A percentile compares a stretch with the other conserved stretches of the same genome.
Evolutionary conservation across 139 green algal species (phyloP).

Genomic region (Closterium sp.): DNA sequence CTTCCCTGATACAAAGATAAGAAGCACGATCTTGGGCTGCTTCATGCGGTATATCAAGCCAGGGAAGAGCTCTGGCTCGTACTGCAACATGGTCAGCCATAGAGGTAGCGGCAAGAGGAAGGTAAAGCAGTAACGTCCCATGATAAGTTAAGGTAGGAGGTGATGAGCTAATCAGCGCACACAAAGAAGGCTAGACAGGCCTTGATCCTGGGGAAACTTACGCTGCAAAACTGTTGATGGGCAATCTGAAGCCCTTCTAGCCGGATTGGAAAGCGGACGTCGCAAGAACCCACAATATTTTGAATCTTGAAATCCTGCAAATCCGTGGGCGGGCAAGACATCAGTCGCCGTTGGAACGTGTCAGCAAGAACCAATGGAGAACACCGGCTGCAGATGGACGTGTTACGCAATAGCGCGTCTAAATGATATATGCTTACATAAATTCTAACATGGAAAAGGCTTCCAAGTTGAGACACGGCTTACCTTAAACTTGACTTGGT

Average conservation of each 20-base stretch:
- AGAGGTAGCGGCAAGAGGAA: not conserved
- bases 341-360: not conserved
- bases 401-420: no score
- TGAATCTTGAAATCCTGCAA: constrained; percentile 95
- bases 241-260: constrained; percentile 86
- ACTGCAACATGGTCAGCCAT: constrained; percentile 58
- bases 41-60: constrained; percentile 99
- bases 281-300: constrained; percentile 98
- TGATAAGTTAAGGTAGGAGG: no score
- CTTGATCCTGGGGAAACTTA: constrained; percentile 11
- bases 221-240: constrained; percentile 82
- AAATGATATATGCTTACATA: no score
- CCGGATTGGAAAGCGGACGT: constrained; percentile 97
- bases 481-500: constrained; percentile 76
- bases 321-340: not conserved
- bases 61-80: constrained; percentile 99
- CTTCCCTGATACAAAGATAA: constrained; percentile 99
- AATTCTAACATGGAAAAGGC: not conserved
- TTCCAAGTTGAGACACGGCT: not conserved
- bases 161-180: no score
- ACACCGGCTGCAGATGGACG: no score
- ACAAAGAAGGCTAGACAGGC: no score
- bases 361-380: no score
- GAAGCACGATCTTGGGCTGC: constrained; percentile 95
- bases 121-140: no score